These are phyloP conservation scores for Leptographium flavum DNA, from an alignment of 2,329 filamentous ascomycete species.

Conservation along the genomic window DNA sequence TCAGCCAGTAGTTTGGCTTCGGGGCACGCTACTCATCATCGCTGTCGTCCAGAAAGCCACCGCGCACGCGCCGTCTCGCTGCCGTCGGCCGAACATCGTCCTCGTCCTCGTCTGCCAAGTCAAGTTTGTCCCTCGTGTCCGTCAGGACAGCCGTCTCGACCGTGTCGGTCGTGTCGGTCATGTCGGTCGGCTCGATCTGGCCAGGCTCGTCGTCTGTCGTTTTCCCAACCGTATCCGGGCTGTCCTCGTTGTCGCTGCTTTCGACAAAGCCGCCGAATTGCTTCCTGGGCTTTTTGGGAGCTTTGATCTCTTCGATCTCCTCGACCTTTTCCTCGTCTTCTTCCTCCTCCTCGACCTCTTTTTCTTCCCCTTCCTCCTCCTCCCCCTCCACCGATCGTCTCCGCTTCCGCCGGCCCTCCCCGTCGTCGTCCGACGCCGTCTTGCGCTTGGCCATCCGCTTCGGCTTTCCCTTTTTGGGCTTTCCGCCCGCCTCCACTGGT, in stretches of 20 bases:
- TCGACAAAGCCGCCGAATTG: conserved; percentile 14
- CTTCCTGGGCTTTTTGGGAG: background rate
- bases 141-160: background rate
- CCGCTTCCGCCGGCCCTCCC: conserved; percentile 3
- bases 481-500: background rate
- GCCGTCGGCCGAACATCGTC: conserved; percentile 20
- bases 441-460: conserved; percentile 13
- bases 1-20: too few relatives aligned
- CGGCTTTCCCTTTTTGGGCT: conserved; percentile 1
- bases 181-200: too few relatives aligned
- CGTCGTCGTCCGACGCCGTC: conserved; percentile 8
- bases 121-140: too few relatives aligned
- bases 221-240: too few relatives aligned
- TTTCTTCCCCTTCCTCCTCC: background rate
- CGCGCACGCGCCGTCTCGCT: conserved; percentile 28
- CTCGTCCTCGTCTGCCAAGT: background rate
- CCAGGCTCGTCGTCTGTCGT: too few relatives aligned
- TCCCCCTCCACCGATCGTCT: conserved; percentile 3
- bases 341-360: background rate
- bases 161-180: background rate
- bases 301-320: conserved; percentile 2
- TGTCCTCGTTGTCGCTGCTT: conserved; percentile 16
- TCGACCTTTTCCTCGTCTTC: conserved; percentile 1
- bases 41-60: conserved; percentile 44
- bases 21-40: conserved; percentile 42